Evolutionary conservation across 768 basidiomycete species (phyloP).

Genomic region (Tylopilus intermedius): DNA sequence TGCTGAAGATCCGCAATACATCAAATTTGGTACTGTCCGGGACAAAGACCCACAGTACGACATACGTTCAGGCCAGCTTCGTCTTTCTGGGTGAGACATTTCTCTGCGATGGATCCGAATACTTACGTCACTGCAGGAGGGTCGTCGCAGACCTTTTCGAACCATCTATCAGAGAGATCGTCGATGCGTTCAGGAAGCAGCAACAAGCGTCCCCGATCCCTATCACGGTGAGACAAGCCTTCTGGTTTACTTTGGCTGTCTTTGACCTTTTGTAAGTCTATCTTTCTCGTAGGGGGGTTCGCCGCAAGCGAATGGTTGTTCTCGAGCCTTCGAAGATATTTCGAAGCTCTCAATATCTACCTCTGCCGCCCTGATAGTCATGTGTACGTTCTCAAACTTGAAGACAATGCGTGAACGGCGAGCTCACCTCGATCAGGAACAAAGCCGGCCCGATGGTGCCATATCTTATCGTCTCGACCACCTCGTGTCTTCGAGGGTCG

Average conservation of each 20-base stretch:
- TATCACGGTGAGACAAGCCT: conserved; percentile 28
- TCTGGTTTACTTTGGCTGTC: not conserved
- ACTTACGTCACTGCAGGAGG: conserved; percentile 22
- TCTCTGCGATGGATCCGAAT: not conserved
- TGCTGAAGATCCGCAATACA: conserved; percentile 35
- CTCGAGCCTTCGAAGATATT: conserved; percentile 34
- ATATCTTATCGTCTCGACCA: conserved; percentile 42
- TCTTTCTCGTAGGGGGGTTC: conserved; percentile 54
- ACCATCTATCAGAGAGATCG: conserved; percentile 37
- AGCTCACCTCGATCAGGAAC: conserved; percentile 29
- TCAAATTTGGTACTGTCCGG: conserved; percentile 38
- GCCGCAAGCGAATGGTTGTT: conserved; percentile 49
- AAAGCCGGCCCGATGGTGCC: conserved; percentile 52
- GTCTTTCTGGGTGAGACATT: conserved; percentile 32
- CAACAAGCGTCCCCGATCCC: conserved; percentile 26
- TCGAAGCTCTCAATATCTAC: conserved; percentile 36
- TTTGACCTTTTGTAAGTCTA: conserved; percentile 19
- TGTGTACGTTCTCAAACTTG: conserved; percentile 36
- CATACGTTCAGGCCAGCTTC: conserved; percentile 38
- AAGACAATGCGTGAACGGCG: not conserved
- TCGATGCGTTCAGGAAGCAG: conserved; percentile 33
- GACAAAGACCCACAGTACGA: conserved; percentile 36
- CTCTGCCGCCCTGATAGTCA: conserved; percentile 50
- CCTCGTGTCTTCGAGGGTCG: conserved; percentile 44
- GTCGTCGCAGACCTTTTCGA: conserved; percentile 41